Percentiles rank a stretch among this genome's conserved stretches.
Evolutionary conservation across 2,329 filamentous ascomycete genomes (phyloP).

Genomic region (Colletotrichum caudatum): DNA sequence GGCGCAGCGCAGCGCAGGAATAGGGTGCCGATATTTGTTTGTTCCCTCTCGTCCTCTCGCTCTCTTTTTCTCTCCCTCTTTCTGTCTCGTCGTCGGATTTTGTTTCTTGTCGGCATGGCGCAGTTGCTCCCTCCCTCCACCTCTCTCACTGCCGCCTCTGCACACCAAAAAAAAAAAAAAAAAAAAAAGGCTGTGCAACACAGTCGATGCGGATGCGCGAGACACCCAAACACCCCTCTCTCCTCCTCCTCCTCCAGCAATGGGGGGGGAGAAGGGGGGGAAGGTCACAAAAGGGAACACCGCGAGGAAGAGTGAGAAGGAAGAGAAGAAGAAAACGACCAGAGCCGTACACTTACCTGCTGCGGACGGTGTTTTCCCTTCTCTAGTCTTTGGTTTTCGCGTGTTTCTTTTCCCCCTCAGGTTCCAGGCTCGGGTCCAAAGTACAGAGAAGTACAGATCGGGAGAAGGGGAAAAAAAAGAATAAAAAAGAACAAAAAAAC

Average conservation of each 20-base stretch:
- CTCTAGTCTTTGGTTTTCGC: background rate
- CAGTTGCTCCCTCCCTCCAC: background rate
- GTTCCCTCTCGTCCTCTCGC: background rate
- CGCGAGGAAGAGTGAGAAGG: background rate
- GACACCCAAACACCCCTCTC: background rate
- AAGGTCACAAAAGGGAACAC: background rate
- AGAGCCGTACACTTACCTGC: constrained; percentile 25
- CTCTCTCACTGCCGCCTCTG: background rate
- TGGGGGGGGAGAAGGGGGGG: no score
- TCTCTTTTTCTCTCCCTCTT: background rate
- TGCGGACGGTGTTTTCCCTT: background rate
- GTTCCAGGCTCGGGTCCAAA: background rate
- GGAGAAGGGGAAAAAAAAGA: no score
- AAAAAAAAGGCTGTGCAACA: constrained; percentile 5
- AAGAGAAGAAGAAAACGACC: background rate
- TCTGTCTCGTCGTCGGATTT: no score
- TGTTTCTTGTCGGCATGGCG: constrained; percentile 30
- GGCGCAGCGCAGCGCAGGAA: background rate
- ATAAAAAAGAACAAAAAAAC: background rate
- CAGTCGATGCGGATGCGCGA: constrained; percentile 7
- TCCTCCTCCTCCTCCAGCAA: no score
- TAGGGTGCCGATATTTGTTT: background rate
- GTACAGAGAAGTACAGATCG: constrained; percentile 37
- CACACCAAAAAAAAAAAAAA: no score
- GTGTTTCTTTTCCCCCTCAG: constrained; percentile 9